These are phyloP conservation scores for Paecilomyces variotii DNA, from an alignment of 2,329 filamentous ascomycete genomes.

Conservation along the genomic window DNA sequence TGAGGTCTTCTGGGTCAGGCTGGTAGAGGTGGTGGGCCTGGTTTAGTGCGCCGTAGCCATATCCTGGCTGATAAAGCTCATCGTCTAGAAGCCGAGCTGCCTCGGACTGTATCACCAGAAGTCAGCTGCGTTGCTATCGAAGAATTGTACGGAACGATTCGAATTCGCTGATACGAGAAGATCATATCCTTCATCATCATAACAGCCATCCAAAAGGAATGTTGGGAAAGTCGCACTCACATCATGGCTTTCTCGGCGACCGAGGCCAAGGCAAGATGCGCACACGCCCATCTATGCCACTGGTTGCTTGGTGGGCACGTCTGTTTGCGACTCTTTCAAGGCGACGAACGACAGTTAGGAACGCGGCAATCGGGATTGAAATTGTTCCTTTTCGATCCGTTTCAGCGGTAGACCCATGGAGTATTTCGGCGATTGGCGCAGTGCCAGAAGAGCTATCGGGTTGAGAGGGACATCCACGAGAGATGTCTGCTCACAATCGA, in stretches of 20 bases:
- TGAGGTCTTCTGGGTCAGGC: slow-evolving; percentile 34
- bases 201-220: not conserved
- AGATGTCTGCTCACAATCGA: not conserved
- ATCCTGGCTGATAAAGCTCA: slow-evolving; percentile 36
- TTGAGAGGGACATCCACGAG: not conserved
- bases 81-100: slow-evolving; percentile 39
- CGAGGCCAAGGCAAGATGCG: slow-evolving; percentile 34
- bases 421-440: not conserved
- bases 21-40: slow-evolving; percentile 28
- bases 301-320: not conserved
- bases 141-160: not conserved
- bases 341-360: not conserved
- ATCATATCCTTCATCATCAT: not conserved
- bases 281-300: slow-evolving; percentile 35
- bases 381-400: not conserved
- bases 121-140: slow-evolving; percentile 10
- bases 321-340: not conserved
- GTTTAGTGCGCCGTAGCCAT: slow-evolving; percentile 35
- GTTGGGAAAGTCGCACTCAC: slow-evolving; percentile 16
- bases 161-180: not conserved
- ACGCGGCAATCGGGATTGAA: not conserved
- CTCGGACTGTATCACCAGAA: slow-evolving; percentile 23
- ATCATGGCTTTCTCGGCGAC: slow-evolving; percentile 31
- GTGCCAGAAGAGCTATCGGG: not conserved
- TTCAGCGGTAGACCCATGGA: not conserved